Evolutionary conservation across 1,284 basidiomycete genomes (phyloP).

Genomic region (Phenoliferia sp.): DNA sequence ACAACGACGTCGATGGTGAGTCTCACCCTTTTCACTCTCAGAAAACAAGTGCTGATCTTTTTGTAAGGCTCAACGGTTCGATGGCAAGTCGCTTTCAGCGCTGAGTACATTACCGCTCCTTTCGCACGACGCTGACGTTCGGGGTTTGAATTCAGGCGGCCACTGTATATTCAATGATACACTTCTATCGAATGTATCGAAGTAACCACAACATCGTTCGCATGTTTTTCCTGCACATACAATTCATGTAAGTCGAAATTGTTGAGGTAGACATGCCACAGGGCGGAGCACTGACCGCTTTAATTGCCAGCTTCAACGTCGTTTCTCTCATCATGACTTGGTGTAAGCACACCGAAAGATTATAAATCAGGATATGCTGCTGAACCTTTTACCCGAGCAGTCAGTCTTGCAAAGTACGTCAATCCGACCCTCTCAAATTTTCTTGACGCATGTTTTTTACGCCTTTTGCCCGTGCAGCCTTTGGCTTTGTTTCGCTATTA

Average conservation of each 20-base stretch:
- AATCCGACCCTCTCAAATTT: too few relatives aligned
- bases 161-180: slow-evolving; percentile 45
- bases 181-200: slow-evolving; percentile 86
- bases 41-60: background rate
- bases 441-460: too few relatives aligned
- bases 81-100: background rate
- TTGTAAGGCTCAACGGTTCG: background rate
- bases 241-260: slow-evolving; percentile 53
- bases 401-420: too few relatives aligned
- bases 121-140: too few relatives aligned
- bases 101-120: too few relatives aligned
- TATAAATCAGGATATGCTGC: too few relatives aligned
- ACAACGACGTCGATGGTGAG: slow-evolving; percentile 50
- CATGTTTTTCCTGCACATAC: slow-evolving; percentile 74
- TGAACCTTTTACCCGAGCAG: too few relatives aligned
- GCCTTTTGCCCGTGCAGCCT: too few relatives aligned
- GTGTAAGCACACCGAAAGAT: too few relatives aligned
- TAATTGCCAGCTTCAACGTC: background rate
- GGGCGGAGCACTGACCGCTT: background rate
- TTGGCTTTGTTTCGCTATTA: slow-evolving; percentile 1
- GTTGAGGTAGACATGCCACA: background rate
- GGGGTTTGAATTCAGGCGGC: background rate
- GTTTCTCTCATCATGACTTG: slow-evolving; percentile 10
- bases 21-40: too few relatives aligned
- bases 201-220: slow-evolving; percentile 57